Percentiles rank a stretch among this genome's conserved stretches.
These are phyloP conservation scores for Trichoderma reesei DNA, from an alignment of 495 filamentous ascomycete species.

Conservation along the genomic window DNA sequence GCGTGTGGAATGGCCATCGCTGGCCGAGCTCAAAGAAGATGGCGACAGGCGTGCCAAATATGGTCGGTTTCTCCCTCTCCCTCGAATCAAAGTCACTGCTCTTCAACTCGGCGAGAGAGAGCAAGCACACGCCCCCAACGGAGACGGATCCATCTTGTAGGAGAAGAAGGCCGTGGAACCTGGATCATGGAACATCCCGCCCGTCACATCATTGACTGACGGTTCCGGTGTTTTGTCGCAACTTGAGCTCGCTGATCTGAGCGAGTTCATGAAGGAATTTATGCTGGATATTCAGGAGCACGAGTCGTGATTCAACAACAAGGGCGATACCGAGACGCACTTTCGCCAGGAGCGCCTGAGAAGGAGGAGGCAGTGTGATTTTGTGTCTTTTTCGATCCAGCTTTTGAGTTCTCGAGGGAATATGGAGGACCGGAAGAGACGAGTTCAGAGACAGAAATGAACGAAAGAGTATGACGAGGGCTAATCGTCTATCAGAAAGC, in stretches of 20 bases:
- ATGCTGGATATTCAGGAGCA: neutral
- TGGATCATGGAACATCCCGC: neutral
- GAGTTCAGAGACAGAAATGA: too few relatives aligned
- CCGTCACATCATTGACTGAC: neutral
- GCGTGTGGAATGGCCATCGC: slow-evolving; percentile 7
- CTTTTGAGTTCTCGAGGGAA: neutral
- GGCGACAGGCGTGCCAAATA: neutral
- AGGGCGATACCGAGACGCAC: neutral
- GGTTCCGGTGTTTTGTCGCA: neutral
- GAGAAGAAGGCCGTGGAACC: slow-evolving; percentile 10
- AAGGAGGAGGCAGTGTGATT: neutral
- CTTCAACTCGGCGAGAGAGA: neutral
- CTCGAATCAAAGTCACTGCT: slow-evolving; percentile 6
- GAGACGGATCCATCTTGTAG: slow-evolving; percentile 10
- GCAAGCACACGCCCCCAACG: neutral
- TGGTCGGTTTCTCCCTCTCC: slow-evolving; percentile 7
- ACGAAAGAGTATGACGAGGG: neutral
- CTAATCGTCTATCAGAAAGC: neutral
- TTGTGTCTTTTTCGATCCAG: neutral
- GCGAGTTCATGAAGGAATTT: neutral
- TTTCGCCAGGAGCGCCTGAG: neutral
- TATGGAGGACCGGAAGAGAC: neutral
- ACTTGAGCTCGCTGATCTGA: neutral
- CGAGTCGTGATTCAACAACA: neutral
- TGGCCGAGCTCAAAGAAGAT: slow-evolving; percentile 9